Base-by-base conservation (phyloP, 306 rosid genomes). In the Corylus heterophylla region DNA sequence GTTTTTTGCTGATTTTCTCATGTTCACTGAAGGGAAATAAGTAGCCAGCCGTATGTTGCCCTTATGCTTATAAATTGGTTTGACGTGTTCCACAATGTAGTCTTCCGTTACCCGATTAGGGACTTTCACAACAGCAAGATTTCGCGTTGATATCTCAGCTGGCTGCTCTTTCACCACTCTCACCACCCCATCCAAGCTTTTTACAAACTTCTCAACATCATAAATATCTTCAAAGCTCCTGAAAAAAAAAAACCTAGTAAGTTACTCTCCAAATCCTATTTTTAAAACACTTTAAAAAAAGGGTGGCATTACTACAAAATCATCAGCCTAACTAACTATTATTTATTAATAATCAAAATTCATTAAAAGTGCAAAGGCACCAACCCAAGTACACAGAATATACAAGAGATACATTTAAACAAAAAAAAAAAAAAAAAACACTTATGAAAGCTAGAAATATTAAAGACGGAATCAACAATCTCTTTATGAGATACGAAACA, bases 171-270 rank as follows among this genome's bases (percentile, higher is more conserved):
- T 96, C 29, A 72, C 88, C 73, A 96, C 94, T 74, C 81, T 87
- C 67, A 96, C 93, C 67, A 91, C 98, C 73, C 96, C 97, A 11
- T 96, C 93, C 84, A 93, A 78, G 92, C 96, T 93, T 74, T 74
- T 87, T 54, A 72, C 81, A 88, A 96, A 96, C 75, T 77, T 86
- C 37, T 89, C 91, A 4, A 84, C 85, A 75, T 93, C 94, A 81
- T 96, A 96, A 63, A 96, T 89, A 75, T 93, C 99, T 82, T 83
- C 96, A 75, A 96, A 93, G 79, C 82, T 90, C 97, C 99, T 96
- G 94, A 8, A 69, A 74, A 56, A 73, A 20, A 39, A 67, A 42
- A 39, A 39, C 16, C 16, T n/a, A 18, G 72, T 0, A 35, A 39
- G 5, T n/a, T 18, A 42, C 50, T n/a, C 25, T n/a, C 72, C 25